A percentile compares a stretch with the other conserved stretches of the same genome.
Evolutionary conservation across 768 basidiomycete genomes (phyloP).

Genomic region (Trametes villosa): DNA sequence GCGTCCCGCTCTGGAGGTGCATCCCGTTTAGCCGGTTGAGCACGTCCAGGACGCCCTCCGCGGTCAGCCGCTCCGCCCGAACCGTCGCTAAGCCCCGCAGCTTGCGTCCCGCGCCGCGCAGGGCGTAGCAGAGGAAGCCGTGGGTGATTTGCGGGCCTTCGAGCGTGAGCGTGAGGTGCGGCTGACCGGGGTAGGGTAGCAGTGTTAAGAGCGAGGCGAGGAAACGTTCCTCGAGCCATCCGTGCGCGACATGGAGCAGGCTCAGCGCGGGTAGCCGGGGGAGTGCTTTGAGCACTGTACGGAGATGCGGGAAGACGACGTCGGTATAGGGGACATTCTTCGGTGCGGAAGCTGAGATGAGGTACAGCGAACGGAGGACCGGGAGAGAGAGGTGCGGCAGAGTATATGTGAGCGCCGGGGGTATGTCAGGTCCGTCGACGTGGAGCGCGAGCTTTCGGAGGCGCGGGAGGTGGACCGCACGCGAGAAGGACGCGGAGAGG

Average conservation of each 20-base stretch:
- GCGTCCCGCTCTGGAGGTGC: constrained; percentile 4
- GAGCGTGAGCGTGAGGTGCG: constrained; percentile 31
- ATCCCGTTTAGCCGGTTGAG: constrained; percentile 12
- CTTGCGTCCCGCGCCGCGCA: constrained; percentile 6
- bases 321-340: background rate
- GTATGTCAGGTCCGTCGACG: constrained; percentile 60
- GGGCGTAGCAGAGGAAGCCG: constrained; percentile 25
- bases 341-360: constrained; percentile 40
- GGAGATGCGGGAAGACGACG: constrained; percentile 25
- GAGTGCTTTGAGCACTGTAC: constrained; percentile 28
- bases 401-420: constrained; percentile 59
- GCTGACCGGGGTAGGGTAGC: constrained; percentile 14
- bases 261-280: constrained; percentile 27
- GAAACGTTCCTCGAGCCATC: constrained; percentile 34
- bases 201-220: constrained; percentile 28
- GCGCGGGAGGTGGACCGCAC: constrained; percentile 46
- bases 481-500: constrained; percentile 33
- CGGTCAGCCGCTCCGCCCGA: constrained; percentile 19
- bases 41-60: constrained; percentile 22
- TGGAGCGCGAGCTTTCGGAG: constrained; percentile 53
- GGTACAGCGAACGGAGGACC: constrained; percentile 48
- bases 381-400: constrained; percentile 55
- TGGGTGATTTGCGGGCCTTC: constrained; percentile 27
- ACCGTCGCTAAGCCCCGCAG: constrained; percentile 23
- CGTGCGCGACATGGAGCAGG: constrained; percentile 28